Conservation (phyloP, 305 asterid species). For the Fraxinus albicans region DNA sequence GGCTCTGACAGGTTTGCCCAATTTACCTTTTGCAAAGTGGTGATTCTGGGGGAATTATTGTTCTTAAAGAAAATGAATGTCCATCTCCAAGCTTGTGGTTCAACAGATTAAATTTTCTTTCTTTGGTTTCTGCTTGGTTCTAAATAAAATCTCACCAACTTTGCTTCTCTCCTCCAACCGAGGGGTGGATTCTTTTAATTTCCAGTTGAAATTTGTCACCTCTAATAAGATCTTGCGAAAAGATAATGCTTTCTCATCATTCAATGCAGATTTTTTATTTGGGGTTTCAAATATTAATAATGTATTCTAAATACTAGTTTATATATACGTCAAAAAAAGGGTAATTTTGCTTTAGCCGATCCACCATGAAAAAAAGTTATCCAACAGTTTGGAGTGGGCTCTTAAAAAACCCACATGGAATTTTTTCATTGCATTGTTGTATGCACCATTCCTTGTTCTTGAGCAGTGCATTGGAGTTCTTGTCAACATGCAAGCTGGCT, state of each 20-base stretch:
- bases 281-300: neutral
- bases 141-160: neutral
- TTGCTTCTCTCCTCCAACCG: neutral
- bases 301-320: neutral
- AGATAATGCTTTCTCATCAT: neutral
- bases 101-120: neutral
- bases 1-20: constrained; percentile 80
- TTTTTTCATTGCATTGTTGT: constrained; percentile 7
- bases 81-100: neutral
- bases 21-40: constrained; percentile 11
- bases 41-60: neutral
- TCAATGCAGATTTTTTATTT: neutral
- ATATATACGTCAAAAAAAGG: neutral
- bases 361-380: neutral
- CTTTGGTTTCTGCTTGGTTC: neutral
- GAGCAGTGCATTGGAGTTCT: constrained; percentile 82
- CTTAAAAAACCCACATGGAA: neutral
- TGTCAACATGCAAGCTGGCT: constrained; percentile 80
- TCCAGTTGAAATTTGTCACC: neutral
- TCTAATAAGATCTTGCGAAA: neutral
- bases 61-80: neutral
- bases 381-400: neutral
- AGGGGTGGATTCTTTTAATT: neutral
- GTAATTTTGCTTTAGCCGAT: constrained; percentile 1
- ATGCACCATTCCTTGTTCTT: constrained; percentile 22